These are phyloP conservation scores for Dictyophora rubrovolvata DNA, from an alignment of 768 basidiomycete genomes.

Conservation along the genomic window DNA sequence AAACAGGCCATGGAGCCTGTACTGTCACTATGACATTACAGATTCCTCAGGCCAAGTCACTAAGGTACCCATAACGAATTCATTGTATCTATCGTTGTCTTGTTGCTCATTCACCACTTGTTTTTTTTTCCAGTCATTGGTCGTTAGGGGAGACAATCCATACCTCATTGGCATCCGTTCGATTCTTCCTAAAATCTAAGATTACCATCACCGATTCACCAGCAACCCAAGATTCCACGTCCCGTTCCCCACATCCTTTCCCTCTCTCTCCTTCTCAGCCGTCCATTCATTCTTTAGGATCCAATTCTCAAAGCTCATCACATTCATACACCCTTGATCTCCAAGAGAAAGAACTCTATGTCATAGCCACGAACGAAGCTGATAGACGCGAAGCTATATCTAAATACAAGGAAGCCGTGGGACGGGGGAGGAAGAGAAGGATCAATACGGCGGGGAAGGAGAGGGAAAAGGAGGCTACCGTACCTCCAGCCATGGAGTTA, in stretches of 20 bases:
- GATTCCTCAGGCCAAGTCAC: constrained; percentile 61
- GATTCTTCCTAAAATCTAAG: constrained; percentile 64
- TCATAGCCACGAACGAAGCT: constrained; percentile 60
- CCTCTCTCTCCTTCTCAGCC: constrained; percentile 31
- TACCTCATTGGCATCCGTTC: constrained; percentile 52
- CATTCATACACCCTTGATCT: constrained; percentile 64
- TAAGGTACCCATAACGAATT: constrained; percentile 3
- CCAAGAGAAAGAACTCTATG: constrained; percentile 51
- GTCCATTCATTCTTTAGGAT: constrained; percentile 32
- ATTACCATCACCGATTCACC: constrained; percentile 24
- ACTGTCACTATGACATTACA: constrained; percentile 56
- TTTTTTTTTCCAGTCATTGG: constrained; percentile 47
- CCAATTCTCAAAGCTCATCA: constrained; percentile 8
- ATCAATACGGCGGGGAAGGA: background rate
- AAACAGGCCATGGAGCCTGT: constrained; percentile 38
- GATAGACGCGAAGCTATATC: constrained; percentile 57
- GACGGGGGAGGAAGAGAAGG: background rate
- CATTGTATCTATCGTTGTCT: constrained; percentile 5
- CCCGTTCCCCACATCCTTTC: constrained; percentile 14
- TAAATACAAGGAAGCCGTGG: constrained; percentile 39
- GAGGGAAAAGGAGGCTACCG: background rate
- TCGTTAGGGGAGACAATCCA: constrained; percentile 69
- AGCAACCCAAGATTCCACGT: background rate
- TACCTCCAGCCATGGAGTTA: background rate
- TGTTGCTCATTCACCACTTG: background rate